A percentile compares a stretch with the other conserved stretches of the same genome.
Evolutionary conservation across 2,329 filamentous ascomycete species (phyloP).

Genomic region (Rhinocladiella similis): DNA sequence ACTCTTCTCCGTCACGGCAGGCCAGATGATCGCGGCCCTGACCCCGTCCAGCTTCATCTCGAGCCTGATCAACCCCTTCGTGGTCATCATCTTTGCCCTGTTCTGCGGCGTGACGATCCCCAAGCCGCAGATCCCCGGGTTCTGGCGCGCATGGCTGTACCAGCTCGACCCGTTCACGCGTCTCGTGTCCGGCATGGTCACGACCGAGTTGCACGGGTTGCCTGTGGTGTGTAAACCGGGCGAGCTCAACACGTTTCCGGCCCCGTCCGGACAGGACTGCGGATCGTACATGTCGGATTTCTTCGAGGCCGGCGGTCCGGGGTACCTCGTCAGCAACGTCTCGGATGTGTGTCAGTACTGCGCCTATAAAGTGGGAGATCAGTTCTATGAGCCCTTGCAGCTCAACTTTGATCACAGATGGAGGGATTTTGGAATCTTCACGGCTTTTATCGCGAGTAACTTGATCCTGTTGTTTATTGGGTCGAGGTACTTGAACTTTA

Average conservation of each 20-base stretch:
- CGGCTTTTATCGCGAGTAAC: slow-evolving; percentile 76
- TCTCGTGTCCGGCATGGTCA: slow-evolving; percentile 76
- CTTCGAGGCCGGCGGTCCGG: slow-evolving; percentile 66
- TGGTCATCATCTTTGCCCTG: slow-evolving; percentile 78
- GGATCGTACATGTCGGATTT: slow-evolving; percentile 74
- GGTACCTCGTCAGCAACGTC: slow-evolving; percentile 68
- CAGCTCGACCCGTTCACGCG: slow-evolving; percentile 81
- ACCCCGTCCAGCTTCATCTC: slow-evolving; percentile 79
- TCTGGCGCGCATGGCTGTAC: slow-evolving; percentile 81
- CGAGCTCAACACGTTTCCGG: slow-evolving; percentile 69
- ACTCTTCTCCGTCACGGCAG: slow-evolving; percentile 78
- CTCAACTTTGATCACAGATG: slow-evolving; percentile 70
- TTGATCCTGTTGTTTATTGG: slow-evolving; percentile 30
- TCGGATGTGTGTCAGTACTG: slow-evolving; percentile 76
- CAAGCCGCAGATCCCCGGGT: slow-evolving; percentile 71
- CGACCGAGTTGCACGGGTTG: slow-evolving; percentile 70
- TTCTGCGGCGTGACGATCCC: slow-evolving; percentile 89
- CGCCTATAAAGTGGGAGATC: slow-evolving; percentile 74
- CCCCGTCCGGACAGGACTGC: slow-evolving; percentile 67
- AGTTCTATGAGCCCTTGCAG: slow-evolving; percentile 71
- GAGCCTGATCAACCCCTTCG: slow-evolving; percentile 75
- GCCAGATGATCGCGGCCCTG: slow-evolving; percentile 72
- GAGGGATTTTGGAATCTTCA: slow-evolving; percentile 79
- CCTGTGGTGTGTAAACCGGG: slow-evolving; percentile 59
- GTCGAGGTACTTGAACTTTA: slow-evolving; percentile 31